A percentile compares a stretch with the other conserved stretches of the same genome.
These are phyloP conservation scores for Jaenimonas drosophilae DNA, from an alignment of 208 protist species.

Conservation along the genomic window DNA sequence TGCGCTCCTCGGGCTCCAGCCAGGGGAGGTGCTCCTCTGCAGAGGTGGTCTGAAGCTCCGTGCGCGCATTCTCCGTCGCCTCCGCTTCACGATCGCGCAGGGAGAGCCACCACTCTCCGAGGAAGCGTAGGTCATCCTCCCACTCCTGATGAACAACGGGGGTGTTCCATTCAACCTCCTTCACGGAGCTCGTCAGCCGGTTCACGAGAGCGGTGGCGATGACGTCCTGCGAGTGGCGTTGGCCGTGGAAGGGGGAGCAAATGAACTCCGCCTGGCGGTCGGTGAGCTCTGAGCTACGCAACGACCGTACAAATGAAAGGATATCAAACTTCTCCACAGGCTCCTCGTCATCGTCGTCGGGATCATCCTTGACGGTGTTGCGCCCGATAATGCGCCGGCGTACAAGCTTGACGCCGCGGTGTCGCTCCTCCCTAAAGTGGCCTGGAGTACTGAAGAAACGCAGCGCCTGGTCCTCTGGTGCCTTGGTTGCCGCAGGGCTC, in stretches of 20 bases:
- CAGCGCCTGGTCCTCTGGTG: slow-evolving; percentile 3
- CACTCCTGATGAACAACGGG: slow-evolving; percentile 23
- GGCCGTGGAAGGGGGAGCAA: slow-evolving; percentile 21
- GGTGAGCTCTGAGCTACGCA: slow-evolving; percentile 30
- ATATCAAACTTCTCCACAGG: too few relatives aligned
- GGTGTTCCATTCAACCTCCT: slow-evolving; percentile 21
- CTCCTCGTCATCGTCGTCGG: too few relatives aligned
- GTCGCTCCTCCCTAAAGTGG: slow-evolving; percentile 7
- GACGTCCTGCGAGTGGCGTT: slow-evolving; percentile 10
- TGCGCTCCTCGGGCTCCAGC: slow-evolving; percentile 6
- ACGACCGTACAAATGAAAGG: slow-evolving; percentile 7
- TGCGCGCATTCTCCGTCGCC: not conserved
- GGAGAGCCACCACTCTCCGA: slow-evolving; percentile 62
- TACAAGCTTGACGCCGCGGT: too few relatives aligned
- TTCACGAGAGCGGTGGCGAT: slow-evolving; percentile 5
- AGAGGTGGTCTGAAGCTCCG: not conserved
- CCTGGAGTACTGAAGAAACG: slow-evolving; percentile 18
- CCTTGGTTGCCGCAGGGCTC: not conserved
- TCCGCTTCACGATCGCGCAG: slow-evolving; percentile 13
- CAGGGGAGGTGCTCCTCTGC: slow-evolving; percentile 13
- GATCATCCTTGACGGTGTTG: too few relatives aligned
- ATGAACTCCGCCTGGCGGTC: slow-evolving; percentile 34
- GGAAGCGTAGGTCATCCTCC: slow-evolving; percentile 52
- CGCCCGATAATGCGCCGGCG: too few relatives aligned
- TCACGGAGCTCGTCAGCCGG: slow-evolving; percentile 5